These are phyloP conservation scores for Tulasnella sp. DNA, from an alignment of 768 basidiomycete species.

Conservation along the genomic window DNA sequence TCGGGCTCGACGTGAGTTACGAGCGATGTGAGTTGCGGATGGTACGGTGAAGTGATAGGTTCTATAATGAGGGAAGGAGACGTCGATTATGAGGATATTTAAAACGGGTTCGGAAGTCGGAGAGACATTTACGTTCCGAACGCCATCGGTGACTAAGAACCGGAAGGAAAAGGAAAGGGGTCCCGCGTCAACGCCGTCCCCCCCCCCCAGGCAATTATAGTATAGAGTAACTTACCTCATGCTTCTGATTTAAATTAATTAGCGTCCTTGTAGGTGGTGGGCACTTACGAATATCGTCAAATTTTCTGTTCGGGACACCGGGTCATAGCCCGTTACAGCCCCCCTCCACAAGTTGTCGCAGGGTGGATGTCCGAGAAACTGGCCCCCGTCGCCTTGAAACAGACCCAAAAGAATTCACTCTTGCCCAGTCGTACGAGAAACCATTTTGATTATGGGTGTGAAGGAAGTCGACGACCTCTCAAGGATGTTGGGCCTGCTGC, in stretches of 20 bases:
- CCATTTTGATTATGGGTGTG: no score
- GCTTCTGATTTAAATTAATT: not conserved
- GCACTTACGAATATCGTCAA: not conserved
- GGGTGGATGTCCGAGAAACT: no score
- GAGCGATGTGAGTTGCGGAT: not conserved
- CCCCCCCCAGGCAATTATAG: not conserved
- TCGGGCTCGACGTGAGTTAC: not conserved
- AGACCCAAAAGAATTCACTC: no score
- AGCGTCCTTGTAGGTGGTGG: not conserved
- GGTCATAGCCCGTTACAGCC: not conserved
- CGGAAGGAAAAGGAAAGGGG: not conserved
- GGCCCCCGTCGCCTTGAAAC: no score
- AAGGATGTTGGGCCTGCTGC: not conserved
- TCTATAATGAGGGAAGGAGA: not conserved
- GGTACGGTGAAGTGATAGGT: slow-evolving; percentile 20
- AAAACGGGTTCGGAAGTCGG: slow-evolving; percentile 2
- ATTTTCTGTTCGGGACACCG: not conserved
- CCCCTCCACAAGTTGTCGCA: no score
- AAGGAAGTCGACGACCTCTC: not conserved
- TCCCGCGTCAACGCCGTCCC: not conserved
- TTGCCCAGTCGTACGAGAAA: no score
- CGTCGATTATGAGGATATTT: not conserved
- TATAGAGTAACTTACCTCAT: no score
- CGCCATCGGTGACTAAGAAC: slow-evolving; percentile 7
- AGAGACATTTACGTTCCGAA: not conserved